These are phyloP conservation scores for Blastobotrys malaysiensis DNA, from an alignment of 1,139 yeast genomes.

Conservation along the genomic window DNA sequence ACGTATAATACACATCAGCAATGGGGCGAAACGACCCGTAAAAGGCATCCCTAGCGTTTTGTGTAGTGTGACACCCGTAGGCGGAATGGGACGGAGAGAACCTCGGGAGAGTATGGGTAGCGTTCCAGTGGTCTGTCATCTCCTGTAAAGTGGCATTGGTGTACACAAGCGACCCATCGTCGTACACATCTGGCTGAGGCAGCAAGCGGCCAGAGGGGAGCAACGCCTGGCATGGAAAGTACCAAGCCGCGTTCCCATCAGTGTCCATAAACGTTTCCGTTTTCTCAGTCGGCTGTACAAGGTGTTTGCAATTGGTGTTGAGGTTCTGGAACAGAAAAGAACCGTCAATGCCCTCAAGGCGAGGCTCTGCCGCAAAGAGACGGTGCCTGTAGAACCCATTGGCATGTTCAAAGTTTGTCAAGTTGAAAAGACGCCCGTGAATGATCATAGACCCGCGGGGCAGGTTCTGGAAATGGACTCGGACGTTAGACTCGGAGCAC, in stretches of 20 bases:
- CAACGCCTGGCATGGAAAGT: constrained; percentile 65
- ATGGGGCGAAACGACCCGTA: constrained; percentile 53
- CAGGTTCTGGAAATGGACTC: constrained; percentile 54
- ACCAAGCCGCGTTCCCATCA: constrained; percentile 68
- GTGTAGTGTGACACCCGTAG: constrained; percentile 59
- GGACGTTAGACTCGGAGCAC: constrained; percentile 44
- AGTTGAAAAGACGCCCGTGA: constrained; percentile 71
- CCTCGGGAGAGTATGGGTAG: background rate
- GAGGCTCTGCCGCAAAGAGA: constrained; percentile 1
- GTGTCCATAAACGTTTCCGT: constrained; percentile 45
- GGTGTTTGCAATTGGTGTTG: constrained; percentile 74
- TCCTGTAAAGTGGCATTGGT: background rate
- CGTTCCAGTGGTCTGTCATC: background rate
- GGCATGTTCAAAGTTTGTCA: constrained; percentile 33
- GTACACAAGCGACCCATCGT: background rate
- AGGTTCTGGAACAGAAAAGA: constrained; percentile 88
- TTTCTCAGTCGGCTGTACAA: constrained; percentile 48
- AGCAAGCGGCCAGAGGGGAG: constrained; percentile 11
- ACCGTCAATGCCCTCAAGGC: constrained; percentile 65
- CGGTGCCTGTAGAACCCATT: constrained; percentile 2
- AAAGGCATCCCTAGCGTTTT: constrained; percentile 52
- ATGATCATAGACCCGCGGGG: constrained; percentile 57
- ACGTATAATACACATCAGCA: constrained; percentile 72
- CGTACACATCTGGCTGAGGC: constrained; percentile 10
- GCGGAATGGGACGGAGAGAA: background rate